Evolutionary conservation across 2,329 filamentous ascomycete genomes (phyloP).

Genomic region (Paecilomyces niveus): DNA sequence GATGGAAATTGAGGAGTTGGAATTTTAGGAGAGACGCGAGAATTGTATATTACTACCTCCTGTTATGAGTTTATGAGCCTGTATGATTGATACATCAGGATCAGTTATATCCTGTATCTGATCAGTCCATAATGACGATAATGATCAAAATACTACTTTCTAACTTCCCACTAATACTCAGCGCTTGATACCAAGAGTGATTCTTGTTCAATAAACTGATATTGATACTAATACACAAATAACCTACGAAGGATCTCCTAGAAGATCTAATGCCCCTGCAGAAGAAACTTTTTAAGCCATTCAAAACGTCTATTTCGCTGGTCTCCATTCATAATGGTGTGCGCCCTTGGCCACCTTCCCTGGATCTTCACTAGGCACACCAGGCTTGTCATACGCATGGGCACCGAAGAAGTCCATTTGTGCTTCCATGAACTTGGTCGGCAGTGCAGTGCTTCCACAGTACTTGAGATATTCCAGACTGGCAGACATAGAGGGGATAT

Average conservation of each 20-base stretch:
- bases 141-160: not conserved
- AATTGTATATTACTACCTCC: not conserved
- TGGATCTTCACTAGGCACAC: conserved; percentile 45
- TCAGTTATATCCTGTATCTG: too few species aligned
- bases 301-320: conserved; percentile 21
- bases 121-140: not conserved
- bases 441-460: conserved; percentile 51
- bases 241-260: not conserved
- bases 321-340: conserved; percentile 58
- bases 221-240: not conserved
- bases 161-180: too few species aligned
- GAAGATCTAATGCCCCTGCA: not conserved
- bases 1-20: conserved; percentile 61
- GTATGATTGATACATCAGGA: not conserved
- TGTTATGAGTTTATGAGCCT: not conserved
- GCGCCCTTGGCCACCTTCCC: conserved; percentile 49
- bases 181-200: too few species aligned
- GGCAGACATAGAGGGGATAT: conserved; percentile 54
- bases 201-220: not conserved
- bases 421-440: conserved; percentile 63
- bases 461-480: conserved; percentile 64
- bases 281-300: not conserved
- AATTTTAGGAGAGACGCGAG: conserved; percentile 39
- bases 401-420: conserved; percentile 65
- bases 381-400: conserved; percentile 54